These are phyloP conservation scores for Saksenaea oblongispora DNA, from an alignment of 371 early-diverging fungal species.

Conservation along the genomic window DNA sequence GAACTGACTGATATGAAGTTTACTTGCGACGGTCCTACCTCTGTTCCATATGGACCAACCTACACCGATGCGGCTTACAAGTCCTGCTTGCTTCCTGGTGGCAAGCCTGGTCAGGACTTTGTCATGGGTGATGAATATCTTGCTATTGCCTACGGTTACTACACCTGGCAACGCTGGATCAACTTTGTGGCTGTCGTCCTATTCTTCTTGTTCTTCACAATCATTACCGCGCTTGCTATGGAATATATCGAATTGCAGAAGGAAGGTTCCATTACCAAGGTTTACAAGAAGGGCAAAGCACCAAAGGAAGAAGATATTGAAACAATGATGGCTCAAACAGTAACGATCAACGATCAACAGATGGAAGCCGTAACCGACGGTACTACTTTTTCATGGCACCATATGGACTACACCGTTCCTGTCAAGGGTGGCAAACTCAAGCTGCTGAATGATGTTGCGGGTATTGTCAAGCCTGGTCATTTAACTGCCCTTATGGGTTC, in stretches of 20 bases:
- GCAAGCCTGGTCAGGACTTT: slow-evolving; percentile 40
- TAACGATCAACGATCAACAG: slow-evolving; percentile 24
- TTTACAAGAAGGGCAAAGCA: slow-evolving; percentile 50
- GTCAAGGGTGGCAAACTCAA: slow-evolving; percentile 56
- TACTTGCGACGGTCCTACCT: slow-evolving; percentile 39
- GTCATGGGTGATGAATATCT: slow-evolving; percentile 59
- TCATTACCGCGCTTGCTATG: slow-evolving; percentile 53
- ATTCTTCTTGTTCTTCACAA: slow-evolving; percentile 57
- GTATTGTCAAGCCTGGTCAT: slow-evolving; percentile 60
- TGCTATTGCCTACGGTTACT: slow-evolving; percentile 37
- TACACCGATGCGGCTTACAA: slow-evolving; percentile 42
- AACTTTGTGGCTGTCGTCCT: slow-evolving; percentile 58
- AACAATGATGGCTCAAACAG: slow-evolving; percentile 11
- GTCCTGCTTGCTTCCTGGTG: slow-evolving; percentile 57
- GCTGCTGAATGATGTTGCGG: slow-evolving; percentile 55
- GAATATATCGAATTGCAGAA: slow-evolving; percentile 56
- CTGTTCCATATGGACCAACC: slow-evolving; percentile 48
- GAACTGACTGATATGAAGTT: slow-evolving; percentile 55
- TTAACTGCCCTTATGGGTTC: slow-evolving; percentile 86
- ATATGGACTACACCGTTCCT: slow-evolving; percentile 60
- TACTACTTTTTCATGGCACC: slow-evolving; percentile 61
- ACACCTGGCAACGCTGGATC: slow-evolving; percentile 57
- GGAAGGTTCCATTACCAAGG: slow-evolving; percentile 57
- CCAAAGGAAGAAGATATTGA: slow-evolving; percentile 21
- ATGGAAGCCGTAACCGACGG: slow-evolving; percentile 48